Evolutionary conservation across 2,329 filamentous ascomycete genomes (phyloP).

Genomic region (Didymella sp.): DNA sequence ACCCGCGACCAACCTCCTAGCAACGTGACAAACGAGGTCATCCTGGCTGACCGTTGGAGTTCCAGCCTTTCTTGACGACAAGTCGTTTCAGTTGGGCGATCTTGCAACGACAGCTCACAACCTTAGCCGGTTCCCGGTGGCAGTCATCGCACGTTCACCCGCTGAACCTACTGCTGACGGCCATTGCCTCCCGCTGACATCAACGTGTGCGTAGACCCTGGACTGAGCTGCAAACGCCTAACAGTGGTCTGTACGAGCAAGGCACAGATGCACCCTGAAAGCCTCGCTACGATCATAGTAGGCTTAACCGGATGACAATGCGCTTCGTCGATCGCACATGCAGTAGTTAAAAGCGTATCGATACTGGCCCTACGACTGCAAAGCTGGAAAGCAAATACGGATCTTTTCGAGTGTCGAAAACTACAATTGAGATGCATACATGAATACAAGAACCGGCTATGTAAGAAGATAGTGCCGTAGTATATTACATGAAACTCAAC

Average conservation of each 20-base stretch:
- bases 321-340: neutral
- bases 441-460: neutral
- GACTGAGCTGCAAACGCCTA: slow-evolving; percentile 21
- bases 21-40: slow-evolving; percentile 14
- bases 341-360: neutral
- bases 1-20: slow-evolving; percentile 8
- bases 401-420: too few species aligned
- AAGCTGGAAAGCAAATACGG: too few species aligned
- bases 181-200: slow-evolving; percentile 30
- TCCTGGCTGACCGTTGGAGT: neutral
- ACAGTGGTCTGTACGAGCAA: slow-evolving; percentile 12
- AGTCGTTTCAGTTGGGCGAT: slow-evolving; percentile 2
- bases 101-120: slow-evolving; percentile 1
- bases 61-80: slow-evolving; percentile 8
- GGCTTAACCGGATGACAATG: neutral
- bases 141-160: slow-evolving; percentile 24
- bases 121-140: slow-evolving; percentile 11
- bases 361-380: neutral
- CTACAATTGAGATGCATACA: neutral
- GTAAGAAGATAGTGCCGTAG: neutral
- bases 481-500: slow-evolving; percentile 1
- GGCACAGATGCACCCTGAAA: neutral
- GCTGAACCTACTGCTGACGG: slow-evolving; percentile 20
- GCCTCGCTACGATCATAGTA: neutral
- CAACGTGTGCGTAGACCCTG: slow-evolving; percentile 8